These are phyloP conservation scores for Nissolia schottii DNA, from an alignment of 306 rosid genomes.

Conservation along the genomic window DNA sequence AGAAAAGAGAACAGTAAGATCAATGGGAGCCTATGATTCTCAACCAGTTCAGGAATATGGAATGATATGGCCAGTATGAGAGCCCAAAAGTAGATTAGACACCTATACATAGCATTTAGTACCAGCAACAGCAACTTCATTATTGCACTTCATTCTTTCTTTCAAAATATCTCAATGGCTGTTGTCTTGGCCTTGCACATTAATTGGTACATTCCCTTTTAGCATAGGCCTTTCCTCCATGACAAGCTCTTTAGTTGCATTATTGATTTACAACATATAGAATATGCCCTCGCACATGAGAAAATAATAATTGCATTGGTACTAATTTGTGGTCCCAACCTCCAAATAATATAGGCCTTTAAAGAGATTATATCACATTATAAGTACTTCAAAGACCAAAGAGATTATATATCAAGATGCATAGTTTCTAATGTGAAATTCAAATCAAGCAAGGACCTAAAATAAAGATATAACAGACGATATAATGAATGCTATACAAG, in stretches of 20 bases:
- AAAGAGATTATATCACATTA: too few relatives aligned
- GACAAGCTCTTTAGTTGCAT: too few relatives aligned
- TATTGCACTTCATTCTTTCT: background rate
- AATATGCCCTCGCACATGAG: too few relatives aligned
- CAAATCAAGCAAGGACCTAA: background rate
- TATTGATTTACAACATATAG: too few relatives aligned
- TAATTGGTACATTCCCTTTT: too few relatives aligned
- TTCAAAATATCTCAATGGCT: background rate
- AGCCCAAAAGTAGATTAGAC: background rate
- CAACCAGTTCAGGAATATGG: background rate
- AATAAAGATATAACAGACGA: background rate
- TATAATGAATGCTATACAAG: background rate
- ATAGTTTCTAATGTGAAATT: background rate
- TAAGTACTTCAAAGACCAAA: background rate
- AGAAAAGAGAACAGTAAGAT: background rate
- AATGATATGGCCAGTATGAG: too few relatives aligned
- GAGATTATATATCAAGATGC: constrained; percentile 43
- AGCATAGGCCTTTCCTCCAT: too few relatives aligned
- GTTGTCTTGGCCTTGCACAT: background rate
- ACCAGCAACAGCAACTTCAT: background rate
- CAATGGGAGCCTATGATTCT: background rate
- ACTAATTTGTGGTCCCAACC: too few relatives aligned
- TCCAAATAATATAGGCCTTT: too few relatives aligned
- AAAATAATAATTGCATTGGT: too few relatives aligned
- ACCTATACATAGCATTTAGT: background rate